Base-by-base conservation (phyloP, 2,329 filamentous ascomycete genomes). In the Cordyceps militaris region DNA sequence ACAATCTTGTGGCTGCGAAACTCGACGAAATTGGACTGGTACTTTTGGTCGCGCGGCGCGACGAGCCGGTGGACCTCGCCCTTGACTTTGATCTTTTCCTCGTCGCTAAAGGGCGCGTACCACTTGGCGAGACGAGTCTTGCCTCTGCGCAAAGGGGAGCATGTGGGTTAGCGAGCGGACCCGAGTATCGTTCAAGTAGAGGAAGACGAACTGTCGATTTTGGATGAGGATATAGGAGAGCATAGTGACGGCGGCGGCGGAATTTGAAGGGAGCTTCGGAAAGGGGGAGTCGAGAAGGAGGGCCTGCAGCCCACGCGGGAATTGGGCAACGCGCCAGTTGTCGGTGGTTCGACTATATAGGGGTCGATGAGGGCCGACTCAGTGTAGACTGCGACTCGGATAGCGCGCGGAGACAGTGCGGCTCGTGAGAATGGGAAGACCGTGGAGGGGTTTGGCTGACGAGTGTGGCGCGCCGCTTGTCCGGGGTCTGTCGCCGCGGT, bases 21-120 rank as follows among this genome's bases (percentile, higher is more conserved):
- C 76, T 99, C 94, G 80, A 99, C 94, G 69, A 99, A 99, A 78
- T 99, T 99, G 76, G 91, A 96, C 73, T 99, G 94, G 79, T 99
- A 96, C 72, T 99, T 99, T 72, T 99, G 94, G 75, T 99, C 94
- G 70, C 94, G 89, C 7, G 94, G 94, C 0, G 94, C 94, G 61
- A 99, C 93, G 65, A 99, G 91, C 62, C 94, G 92, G 80, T 99
- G 94, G 67, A 97, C 89, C 79, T 99, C 94, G 81, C 94, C 94
- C 76, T 99, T 99, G 67, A 99, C 81, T 77, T 96, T 97, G 73
- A 99, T 90, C 79, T 99, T 99, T 73, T 99, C 91, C 73, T 97
- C 93, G 79, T 99, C 94, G 75, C 86, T 95, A 79, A 97, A 99
- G 61, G 94, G 93, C 65, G 89, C 90, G 79, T 99, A 99, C 93